Evolutionary conservation across 208 protist species (phyloP).

Genomic region (Trypanosoma vivax): DNA sequence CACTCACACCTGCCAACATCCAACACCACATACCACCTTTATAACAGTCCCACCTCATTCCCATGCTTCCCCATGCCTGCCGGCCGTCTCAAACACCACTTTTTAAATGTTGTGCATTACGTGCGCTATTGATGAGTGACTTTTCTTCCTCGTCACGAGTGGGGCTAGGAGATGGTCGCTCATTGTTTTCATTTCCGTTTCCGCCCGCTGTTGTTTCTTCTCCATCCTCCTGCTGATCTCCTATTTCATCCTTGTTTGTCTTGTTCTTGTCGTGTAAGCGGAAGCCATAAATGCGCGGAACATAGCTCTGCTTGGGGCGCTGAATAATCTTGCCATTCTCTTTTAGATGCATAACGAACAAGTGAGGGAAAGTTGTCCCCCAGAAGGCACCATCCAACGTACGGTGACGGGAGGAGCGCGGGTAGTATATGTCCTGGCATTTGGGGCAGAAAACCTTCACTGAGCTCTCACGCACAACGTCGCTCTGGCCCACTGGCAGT

Average conservation of each 20-base stretch:
- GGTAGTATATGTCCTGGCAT: slow-evolving; percentile 97
- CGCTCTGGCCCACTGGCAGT: slow-evolving; percentile 94
- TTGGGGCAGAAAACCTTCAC: slow-evolving; percentile 97
- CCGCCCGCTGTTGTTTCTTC: not conserved
- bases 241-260: not conserved
- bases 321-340: slow-evolving; percentile 40
- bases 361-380: slow-evolving; percentile 96
- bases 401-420: slow-evolving; percentile 89
- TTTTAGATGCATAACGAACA: slow-evolving; percentile 83
- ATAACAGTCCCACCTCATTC: too few relatives aligned
- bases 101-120: too few relatives aligned
- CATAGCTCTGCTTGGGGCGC: slow-evolving; percentile 79
- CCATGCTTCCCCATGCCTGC: too few relatives aligned
- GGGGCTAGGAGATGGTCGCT: too few relatives aligned
- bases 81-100: too few relatives aligned
- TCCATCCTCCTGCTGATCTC: not conserved
- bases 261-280: slow-evolving; percentile 67
- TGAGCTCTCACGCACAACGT: slow-evolving; percentile 88
- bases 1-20: too few relatives aligned
- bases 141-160: too few relatives aligned
- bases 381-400: slow-evolving; percentile 96
- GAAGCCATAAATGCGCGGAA: slow-evolving; percentile 97
- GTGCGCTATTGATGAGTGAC: too few relatives aligned
- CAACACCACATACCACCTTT: too few relatives aligned
- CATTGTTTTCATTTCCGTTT: too few relatives aligned